A percentile compares a stretch with the other conserved stretches of the same genome.
Conservation (phyloP, 2,329 filamentous ascomycete genomes). For the Daldinia eschscholtzii region DNA sequence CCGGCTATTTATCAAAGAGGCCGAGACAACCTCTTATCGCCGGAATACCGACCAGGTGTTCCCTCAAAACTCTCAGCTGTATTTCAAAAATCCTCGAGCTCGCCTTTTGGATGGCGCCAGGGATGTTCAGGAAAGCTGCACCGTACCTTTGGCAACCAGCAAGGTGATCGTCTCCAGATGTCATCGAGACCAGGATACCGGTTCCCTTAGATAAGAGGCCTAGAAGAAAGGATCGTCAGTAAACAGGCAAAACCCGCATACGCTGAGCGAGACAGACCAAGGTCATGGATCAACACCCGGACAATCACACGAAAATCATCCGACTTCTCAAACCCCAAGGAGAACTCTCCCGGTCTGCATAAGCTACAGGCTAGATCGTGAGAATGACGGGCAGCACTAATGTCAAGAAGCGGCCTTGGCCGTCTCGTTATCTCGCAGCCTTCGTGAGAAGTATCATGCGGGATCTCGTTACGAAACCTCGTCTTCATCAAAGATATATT, state of each 20-base stretch:
- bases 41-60: conserved; percentile 1
- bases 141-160: conserved; percentile 1
- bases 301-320: conserved; percentile 27
- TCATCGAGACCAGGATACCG: conserved; percentile 16
- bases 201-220: conserved; percentile 8
- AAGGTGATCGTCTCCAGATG: conserved; percentile 8
- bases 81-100: neutral
- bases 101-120: neutral
- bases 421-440: conserved; percentile 36
- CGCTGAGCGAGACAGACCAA: conserved; percentile 8
- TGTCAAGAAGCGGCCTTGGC: conserved; percentile 25
- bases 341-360: neutral
- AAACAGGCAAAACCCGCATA: conserved; percentile 10
- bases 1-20: conserved; percentile 20
- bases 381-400: conserved; percentile 8
- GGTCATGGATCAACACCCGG: conserved; percentile 12
- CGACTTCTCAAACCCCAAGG: conserved; percentile 5
- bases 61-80: neutral
- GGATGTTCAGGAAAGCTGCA: conserved; percentile 9
- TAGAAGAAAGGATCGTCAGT: conserved; percentile 19
- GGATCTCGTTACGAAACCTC: conserved; percentile 29
- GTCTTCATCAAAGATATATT: conserved; percentile 44
- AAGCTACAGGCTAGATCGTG: conserved; percentile 12
- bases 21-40: neutral
- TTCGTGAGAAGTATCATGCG: conserved; percentile 29